phyloP scores from a whole-genome alignment of 768 basidiomycete species.

The Exidia glandulosa region DNA sequence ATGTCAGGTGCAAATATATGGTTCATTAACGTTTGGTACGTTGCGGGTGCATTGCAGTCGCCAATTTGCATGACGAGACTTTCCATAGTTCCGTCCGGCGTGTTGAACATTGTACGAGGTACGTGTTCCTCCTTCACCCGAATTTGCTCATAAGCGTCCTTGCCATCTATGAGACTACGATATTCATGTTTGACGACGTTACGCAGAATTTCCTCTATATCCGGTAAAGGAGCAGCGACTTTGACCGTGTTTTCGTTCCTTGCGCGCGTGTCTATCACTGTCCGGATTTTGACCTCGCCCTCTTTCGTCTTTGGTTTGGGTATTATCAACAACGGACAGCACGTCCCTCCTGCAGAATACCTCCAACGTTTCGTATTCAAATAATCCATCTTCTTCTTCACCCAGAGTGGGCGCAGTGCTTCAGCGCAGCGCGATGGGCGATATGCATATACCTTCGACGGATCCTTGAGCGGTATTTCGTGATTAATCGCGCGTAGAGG shows the following conservation, averaged over 20 bases:
- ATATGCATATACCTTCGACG: slow-evolving; percentile 19
- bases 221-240: slow-evolving; percentile 1
- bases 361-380: slow-evolving; percentile 4
- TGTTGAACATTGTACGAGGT: slow-evolving; percentile 3
- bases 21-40: slow-evolving; percentile 7
- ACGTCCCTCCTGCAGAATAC: neutral
- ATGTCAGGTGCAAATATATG: slow-evolving; percentile 6
- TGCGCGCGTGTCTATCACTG: slow-evolving; percentile 2
- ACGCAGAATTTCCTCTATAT: slow-evolving; percentile 1
- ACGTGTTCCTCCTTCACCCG: slow-evolving; percentile 3
- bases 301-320: neutral
- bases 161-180: neutral
- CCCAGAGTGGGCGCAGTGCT: slow-evolving; percentile 19
- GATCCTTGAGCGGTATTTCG: slow-evolving; percentile 28
- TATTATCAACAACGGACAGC: slow-evolving; percentile 6
- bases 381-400: slow-evolving; percentile 14
- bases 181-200: neutral
- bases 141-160: slow-evolving; percentile 14
- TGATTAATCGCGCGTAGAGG: slow-evolving; percentile 31
- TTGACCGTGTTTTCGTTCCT: slow-evolving; percentile 2
- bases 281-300: neutral
- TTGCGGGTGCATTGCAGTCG: slow-evolving; percentile 8
- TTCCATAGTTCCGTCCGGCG: slow-evolving; percentile 6
- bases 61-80: slow-evolving; percentile 10
- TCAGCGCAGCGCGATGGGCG: slow-evolving; percentile 23